Percentiles rank a stretch among this genome's conserved stretches.
These are phyloP conservation scores for maize (Zea mays) DNA, from an alignment of 176 grass and related monocot genomes.

Conservation along the genomic window DNA sequence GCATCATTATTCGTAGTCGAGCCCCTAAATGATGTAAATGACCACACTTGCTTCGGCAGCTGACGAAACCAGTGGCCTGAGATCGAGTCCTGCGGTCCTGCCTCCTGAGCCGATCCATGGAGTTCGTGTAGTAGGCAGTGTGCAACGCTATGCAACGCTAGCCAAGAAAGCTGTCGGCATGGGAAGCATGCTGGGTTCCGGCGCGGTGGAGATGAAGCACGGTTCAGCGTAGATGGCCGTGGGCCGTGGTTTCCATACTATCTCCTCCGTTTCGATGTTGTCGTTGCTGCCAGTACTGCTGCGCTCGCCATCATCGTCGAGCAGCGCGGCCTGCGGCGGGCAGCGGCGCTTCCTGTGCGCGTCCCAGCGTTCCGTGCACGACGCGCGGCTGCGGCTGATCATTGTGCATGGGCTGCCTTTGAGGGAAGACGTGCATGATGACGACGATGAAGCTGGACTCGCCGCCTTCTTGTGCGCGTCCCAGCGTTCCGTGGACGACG, in stretches of 20 bases:
- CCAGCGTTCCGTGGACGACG: too few species aligned
- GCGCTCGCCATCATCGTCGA: neutral
- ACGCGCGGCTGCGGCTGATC: neutral
- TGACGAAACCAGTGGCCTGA: too few species aligned
- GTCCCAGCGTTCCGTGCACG: constrained; percentile 1
- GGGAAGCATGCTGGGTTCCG: constrained; percentile 13
- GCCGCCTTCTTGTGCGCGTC: too few species aligned
- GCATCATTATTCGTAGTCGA: too few species aligned
- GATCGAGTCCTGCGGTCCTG: too few species aligned
- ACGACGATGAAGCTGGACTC: too few species aligned
- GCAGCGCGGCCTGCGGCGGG: neutral
- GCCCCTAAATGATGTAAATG: too few species aligned
- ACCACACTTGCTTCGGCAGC: too few species aligned
- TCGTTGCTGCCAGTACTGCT: neutral
- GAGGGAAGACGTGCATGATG: neutral
- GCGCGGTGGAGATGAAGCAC: neutral
- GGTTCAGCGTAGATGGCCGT: neutral
- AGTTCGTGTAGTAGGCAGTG: too few species aligned
- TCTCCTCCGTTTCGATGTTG: neutral
- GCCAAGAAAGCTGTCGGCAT: neutral
- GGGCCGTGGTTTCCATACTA: neutral
- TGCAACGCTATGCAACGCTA: too few species aligned
- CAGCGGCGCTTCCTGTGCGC: neutral
- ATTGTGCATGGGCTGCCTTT: neutral
- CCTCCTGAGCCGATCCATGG: too few species aligned